Evolutionary conservation across 805 yeast species (phyloP).

Genomic region (Maudiozyma saulgeensis): DNA sequence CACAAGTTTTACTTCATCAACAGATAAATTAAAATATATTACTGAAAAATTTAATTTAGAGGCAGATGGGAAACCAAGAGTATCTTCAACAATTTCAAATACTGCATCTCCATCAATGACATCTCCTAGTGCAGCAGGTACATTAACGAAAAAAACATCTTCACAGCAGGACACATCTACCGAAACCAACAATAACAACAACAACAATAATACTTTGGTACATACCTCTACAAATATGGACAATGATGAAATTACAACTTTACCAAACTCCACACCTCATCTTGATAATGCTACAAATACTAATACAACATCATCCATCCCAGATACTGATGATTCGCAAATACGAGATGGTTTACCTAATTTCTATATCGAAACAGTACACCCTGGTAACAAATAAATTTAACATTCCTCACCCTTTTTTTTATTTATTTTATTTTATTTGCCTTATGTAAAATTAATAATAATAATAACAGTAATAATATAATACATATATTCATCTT

Average conservation of each 20-base stretch:
- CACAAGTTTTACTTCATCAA: constrained; percentile 53
- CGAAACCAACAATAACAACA: background rate
- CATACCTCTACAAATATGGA: background rate
- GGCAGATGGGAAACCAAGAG: constrained; percentile 5
- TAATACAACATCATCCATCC: constrained; percentile 16
- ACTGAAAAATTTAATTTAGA: constrained; percentile 7
- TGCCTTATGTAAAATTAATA: background rate
- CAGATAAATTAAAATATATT: constrained; percentile 44
- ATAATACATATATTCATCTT: too few relatives aligned
- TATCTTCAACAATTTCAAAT: too few relatives aligned
- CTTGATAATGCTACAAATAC: constrained; percentile 11
- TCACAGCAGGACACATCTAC: background rate
- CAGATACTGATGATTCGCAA: constrained; percentile 18
- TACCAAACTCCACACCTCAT: constrained; percentile 7
- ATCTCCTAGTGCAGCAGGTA: background rate
- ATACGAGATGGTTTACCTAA: constrained; percentile 10
- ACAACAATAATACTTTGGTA: background rate
- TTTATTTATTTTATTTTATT: background rate
- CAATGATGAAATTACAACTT: background rate
- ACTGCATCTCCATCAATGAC: background rate
- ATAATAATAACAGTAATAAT: too few relatives aligned
- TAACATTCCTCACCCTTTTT: background rate
- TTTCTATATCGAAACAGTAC: constrained; percentile 3
- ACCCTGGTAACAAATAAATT: constrained; percentile 1
- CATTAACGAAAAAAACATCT: background rate